Evolutionary conservation across 306 rosid species (phyloP).

Genomic region (Pterocarpus macrocarpus): DNA sequence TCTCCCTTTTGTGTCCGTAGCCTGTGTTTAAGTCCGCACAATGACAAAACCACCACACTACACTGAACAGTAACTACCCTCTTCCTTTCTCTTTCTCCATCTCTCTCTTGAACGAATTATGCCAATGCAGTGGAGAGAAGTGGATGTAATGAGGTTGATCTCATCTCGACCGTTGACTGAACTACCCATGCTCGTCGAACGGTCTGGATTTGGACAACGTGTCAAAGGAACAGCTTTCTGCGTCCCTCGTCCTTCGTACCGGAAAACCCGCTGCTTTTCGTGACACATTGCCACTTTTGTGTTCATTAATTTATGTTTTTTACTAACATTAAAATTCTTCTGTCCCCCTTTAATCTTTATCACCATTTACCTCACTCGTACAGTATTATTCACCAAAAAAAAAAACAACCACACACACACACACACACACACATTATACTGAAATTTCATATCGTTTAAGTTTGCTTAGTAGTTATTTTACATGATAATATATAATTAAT

Average conservation of each 20-base stretch:
- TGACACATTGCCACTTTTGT: slow-evolving; percentile 45
- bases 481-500: no score
- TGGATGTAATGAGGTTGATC: slow-evolving; percentile 42
- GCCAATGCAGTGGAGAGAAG: background rate
- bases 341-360: slow-evolving; percentile 14
- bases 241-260: slow-evolving; percentile 64
- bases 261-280: slow-evolving; percentile 83
- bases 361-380: background rate
- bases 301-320: slow-evolving; percentile 25
- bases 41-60: slow-evolving; percentile 51
- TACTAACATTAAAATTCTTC: slow-evolving; percentile 30
- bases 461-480: no score
- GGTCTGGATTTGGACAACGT: slow-evolving; percentile 24
- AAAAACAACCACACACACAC: no score
- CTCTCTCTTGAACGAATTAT: slow-evolving; percentile 29
- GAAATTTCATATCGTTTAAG: no score
- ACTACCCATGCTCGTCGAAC: slow-evolving; percentile 45
- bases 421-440: no score
- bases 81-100: background rate
- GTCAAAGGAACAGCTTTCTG: slow-evolving; percentile 55
- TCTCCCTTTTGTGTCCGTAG: slow-evolving; percentile 54
- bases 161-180: slow-evolving; percentile 39
- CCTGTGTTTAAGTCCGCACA: slow-evolving; percentile 45
- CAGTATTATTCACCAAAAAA: background rate
- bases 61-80: slow-evolving; percentile 18